Evolutionary conservation across 2,329 filamentous ascomycete species (phyloP), one percentile per base, ranked within the genome.

Genomic region (Ilyonectria destructans): DNA sequence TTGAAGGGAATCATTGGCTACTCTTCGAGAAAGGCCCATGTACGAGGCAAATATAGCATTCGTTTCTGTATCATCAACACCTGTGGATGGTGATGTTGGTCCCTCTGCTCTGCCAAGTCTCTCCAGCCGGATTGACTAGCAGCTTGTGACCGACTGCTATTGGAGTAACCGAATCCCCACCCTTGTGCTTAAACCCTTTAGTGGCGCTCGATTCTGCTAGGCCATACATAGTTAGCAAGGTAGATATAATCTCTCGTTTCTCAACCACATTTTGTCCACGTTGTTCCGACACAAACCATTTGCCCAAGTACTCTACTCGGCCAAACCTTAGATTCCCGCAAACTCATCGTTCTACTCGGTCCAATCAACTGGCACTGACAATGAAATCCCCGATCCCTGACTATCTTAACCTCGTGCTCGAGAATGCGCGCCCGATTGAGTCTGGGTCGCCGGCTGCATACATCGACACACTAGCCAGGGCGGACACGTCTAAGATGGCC

Each of bases 401-500:
- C 59, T 80, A 80, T 17, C 78, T 80, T 45, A 70, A 75, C 35
- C 65, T 52, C 13, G 79, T 80, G 31, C 75, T 80, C 33, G 77
- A 80, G 17, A 75, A 76, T 57, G 78, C 77, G 1, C 78, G 79
- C 15, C 67, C 71, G 6, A 78, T 73, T 31, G 74, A 80, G 2
- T 29, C 63, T 23, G 81, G 81, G 10, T 75, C 74, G 10, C 75
- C 80, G 0, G 81, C 81, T 4, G 74, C 62, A 58, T 82, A 82
- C 68, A 83, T 82, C 58, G 81, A 83, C 23, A 78, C 77, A 8
- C 75, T 83, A 4, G 80, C 80, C 12, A 77, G 76, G 37, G 81
- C 81, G 6, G 80, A 83, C 69, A 80, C 81, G 8, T 81, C 80
- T 7, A 81, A 78, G 59, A 72, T 82, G 68, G 81, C 78, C 6